Evolutionary conservation across 164 flowering plant species (phyloP).

Genomic region (Vitis labrusca): DNA sequence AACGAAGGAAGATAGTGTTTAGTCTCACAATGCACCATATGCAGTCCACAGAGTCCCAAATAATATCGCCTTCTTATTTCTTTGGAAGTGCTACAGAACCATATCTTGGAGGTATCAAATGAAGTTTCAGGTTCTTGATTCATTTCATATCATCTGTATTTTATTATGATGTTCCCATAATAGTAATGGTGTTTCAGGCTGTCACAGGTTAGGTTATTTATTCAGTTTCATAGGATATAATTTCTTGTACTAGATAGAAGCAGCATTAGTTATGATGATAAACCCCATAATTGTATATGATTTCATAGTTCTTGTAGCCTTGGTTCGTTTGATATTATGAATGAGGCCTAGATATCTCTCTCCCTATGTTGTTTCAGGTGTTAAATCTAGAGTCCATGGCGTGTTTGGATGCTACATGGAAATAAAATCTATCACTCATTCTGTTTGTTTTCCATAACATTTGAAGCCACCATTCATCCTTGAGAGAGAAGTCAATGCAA

Average conservation of each 20-base stretch:
- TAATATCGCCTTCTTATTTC: too few relatives aligned
- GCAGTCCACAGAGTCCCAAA: background rate
- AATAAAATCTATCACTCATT: too few relatives aligned
- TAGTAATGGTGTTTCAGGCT: background rate
- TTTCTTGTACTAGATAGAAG: background rate
- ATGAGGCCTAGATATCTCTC: background rate
- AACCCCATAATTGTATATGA: background rate
- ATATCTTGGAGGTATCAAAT: constrained; percentile 3
- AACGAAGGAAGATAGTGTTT: constrained; percentile 59
- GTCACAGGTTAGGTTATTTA: background rate
- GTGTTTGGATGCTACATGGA: too few relatives aligned
- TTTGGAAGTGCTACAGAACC: background rate
- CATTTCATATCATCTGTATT: background rate
- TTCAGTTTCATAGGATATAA: background rate
- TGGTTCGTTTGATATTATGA: background rate
- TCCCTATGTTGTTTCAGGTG: too few relatives aligned
- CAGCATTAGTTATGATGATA: background rate
- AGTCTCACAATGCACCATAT: background rate
- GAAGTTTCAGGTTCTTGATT: background rate
- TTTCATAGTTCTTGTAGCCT: background rate
- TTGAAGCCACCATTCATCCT: too few relatives aligned
- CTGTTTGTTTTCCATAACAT: too few relatives aligned
- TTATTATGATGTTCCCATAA: background rate
- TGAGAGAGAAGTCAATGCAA: too few relatives aligned
- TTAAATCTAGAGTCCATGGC: too few relatives aligned